Base-by-base conservation (phyloP, 805 yeast genomes). In the Starmerella davenportii region DNA sequence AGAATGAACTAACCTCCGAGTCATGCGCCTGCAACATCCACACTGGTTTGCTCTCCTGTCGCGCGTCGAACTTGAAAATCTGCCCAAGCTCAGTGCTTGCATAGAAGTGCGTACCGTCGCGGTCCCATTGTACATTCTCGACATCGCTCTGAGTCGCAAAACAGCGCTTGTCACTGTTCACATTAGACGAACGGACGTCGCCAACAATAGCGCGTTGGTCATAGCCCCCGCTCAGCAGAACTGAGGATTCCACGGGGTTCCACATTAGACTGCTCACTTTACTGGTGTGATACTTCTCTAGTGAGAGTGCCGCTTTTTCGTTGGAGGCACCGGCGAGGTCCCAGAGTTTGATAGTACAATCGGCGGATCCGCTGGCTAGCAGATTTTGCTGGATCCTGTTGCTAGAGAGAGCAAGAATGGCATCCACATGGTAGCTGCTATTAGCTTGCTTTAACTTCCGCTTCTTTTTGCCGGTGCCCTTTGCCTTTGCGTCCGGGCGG, bases 11-110 rank as follows among this genome's bases (percentile, higher is more conserved):
- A 44, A 90, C 77, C 44, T 93, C 95, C 2, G 93, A 71, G 60
- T 90, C 96, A 57, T 90, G 98, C 2, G 96, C 96, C 58, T 90
- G 94, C 49, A 90, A 65, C 2, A 93, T 81, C 98, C 98, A 90
- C 24, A 87, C 51, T 16, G 95, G 85, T 41, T 65, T 62, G 19
- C 30, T 29, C 29, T 65, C 70, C 37, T 61, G 62, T 57, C 94
- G 72, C 34, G 81, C 77, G 58, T 87, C 98, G 51, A 78, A 87
- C 44, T 87, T 77, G 62, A 81, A 81, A 20, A 90, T 72, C 51
- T 74, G 74, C 56, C 98, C 98, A 46, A 70, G 68, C 57, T 90
- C 98, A 21, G 95, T 82, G 53, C 95, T 93, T 30, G 84, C 90
- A 52, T 75, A 72, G 56, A 87, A 78, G 35, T 57, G 45, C 17